Evolutionary conservation across 306 rosid genomes (phyloP), one percentile per base, ranked within the genome.

Genomic region (Cucurbita ficifolia): DNA sequence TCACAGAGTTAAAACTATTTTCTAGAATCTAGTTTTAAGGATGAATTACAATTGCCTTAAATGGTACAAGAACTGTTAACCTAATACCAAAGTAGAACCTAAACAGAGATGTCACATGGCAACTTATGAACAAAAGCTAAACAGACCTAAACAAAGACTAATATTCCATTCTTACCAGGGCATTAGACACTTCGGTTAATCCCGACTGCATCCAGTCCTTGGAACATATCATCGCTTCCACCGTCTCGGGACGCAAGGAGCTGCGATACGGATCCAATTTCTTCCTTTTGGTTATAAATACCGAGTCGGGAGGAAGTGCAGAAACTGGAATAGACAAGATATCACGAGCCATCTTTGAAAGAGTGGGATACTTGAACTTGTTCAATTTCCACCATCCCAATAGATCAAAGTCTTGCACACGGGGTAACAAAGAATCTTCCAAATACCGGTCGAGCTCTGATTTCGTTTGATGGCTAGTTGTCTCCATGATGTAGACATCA

Each of bases 331-430:
- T 81, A 29, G 89, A 81, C 81, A 89, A 73, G 64, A 90, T 89
- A 79, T 94, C 98, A 3, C 97, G 86, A 55, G 96, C 97, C 96
- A 94, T 94, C 79, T 87, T 94, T 51, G 97, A 94, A 61, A 94
- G 97, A 16, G 92, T 94, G 4, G 98, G 98, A 78, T 89, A 94
- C 81, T 90, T 94, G 75, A 87, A 76, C 80, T 84, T 94, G 86
- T 94, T 94, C 50, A 94, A 81, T 81, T 84, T 94, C 98, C 98
- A 94, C 98, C 98, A 94, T 71, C 92, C 89, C 48, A 87, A 65
- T 8, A 89, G 92, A 40, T 94, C 97, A 6, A 94, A 89, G 21
- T 94, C 96, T 35, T 90, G 89, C 70, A 83, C 87, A 33, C 98
- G 93, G 0, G 97, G 96, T 60, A 90, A 76, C 78, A 90, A 63